phyloP scores from a whole-genome alignment of 768 basidiomycete genomes.

The Leccinum incarnatum region DNA sequence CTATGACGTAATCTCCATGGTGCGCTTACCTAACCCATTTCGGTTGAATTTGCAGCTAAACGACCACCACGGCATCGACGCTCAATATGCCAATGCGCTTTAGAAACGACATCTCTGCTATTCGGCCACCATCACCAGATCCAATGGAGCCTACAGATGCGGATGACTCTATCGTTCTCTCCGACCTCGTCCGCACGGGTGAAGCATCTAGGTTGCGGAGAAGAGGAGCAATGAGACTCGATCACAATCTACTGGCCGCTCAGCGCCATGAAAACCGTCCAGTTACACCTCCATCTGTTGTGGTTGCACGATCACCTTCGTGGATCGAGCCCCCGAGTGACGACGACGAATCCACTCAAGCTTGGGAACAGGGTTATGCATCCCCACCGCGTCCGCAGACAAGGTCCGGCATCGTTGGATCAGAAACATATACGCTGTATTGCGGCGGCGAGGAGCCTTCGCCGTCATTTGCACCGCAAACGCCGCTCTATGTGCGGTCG shows the following conservation, averaged over 20 bases:
- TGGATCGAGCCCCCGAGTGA: constrained; percentile 35
- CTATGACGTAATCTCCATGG: constrained; percentile 5
- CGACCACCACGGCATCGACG: constrained; percentile 23
- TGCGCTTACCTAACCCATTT: constrained; percentile 11
- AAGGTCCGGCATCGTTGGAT: constrained; percentile 10
- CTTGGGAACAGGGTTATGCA: constrained; percentile 35
- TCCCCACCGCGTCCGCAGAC: constrained; percentile 23
- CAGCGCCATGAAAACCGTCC: constrained; percentile 29
- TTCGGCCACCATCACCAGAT: constrained; percentile 14
- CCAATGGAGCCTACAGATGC: constrained; percentile 41
- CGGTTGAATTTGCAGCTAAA: constrained; percentile 10
- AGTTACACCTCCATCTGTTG: constrained; percentile 25
- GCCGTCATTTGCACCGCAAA: constrained; percentile 6
- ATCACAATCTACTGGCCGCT: constrained; percentile 36
- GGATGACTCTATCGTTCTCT: constrained; percentile 69
- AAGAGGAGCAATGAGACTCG: constrained; percentile 68
- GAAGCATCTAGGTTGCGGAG: constrained; percentile 73
- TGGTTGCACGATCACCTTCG: constrained; percentile 30
- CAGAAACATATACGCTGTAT: constrained; percentile 37
- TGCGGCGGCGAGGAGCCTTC: constrained; percentile 38
- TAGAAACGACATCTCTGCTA: constrained; percentile 17
- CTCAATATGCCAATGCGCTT: constrained; percentile 32
- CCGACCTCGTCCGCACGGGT: constrained; percentile 69
- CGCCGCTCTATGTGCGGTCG: constrained; percentile 32
- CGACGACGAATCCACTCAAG: constrained; percentile 32